Evolutionary conservation across 2,329 filamentous ascomycete genomes (phyloP), one percentile per base, ranked within the genome.

Genomic region (Dothidotthia symphoricarpi): DNA sequence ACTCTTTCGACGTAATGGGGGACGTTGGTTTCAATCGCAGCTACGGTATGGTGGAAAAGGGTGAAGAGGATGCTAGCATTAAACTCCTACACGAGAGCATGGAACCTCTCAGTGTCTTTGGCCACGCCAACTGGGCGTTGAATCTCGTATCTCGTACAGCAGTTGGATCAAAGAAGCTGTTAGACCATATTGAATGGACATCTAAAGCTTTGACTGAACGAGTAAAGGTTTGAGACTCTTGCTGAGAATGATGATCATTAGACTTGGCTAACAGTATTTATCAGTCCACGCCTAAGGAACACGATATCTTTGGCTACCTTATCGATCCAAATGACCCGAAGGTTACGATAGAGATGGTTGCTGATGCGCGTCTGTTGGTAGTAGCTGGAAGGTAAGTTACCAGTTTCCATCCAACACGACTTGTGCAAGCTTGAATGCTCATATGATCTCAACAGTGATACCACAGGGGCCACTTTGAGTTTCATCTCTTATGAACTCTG

Each of bases 1-100:
- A 74, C 38, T 65, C 67, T 34, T 71, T 76, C 39, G 74, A 76
- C 42, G 64, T 76, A 16, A 75, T 77, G 67, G 71, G 70, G 6
- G 71, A 74, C 36, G 50, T 73, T 9, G 65, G 61, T 8, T 69
- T 71, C 36, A 69, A 61, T 14, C 65, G 69, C 37, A 57, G 64
- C 28, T 70, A 73, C 49, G 55, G 57, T 16, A 68, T 70, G 59
- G 6, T 63, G 6, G 45, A 60, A 24, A 59, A 56, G 22, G 61
- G 59, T 2, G 37, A 59, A 32, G 54, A 63, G 34, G 55, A 55
- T 16, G 25, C 45, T 4, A 34, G 59, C 13, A 63, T 64, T 35
- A 55, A 51, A 24, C 32, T 53, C 5, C 24, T 63, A 24, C 58
- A 64, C 27, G 47, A 49, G 14, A 53, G 52, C 24, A 56, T 55